Percentiles rank a stretch among this genome's conserved stretches.
phyloP scores from a whole-genome alignment of 768 basidiomycete genomes.

The Rhizopogon vulgaris region DNA sequence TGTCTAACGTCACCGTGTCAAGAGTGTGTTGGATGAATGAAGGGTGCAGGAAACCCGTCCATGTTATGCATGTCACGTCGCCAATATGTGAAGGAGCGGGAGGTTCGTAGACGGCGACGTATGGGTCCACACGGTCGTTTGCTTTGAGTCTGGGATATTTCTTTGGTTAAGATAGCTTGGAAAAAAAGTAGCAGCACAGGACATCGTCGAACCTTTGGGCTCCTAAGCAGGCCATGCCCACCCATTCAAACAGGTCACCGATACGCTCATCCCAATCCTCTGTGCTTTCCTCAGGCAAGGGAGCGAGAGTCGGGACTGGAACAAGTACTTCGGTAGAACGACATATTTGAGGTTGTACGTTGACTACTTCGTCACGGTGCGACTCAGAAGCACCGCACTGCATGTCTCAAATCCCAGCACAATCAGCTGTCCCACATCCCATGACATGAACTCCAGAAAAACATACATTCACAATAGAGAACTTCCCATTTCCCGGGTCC shows the following conservation, averaged over 20 bases:
- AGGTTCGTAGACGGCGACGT: conserved; percentile 57
- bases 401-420: background rate
- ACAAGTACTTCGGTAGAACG: conserved; percentile 32
- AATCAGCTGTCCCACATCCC: conserved; percentile 2
- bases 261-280: conserved; percentile 49
- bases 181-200: background rate
- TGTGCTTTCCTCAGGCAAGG: conserved; percentile 22
- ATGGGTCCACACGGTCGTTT: conserved; percentile 65
- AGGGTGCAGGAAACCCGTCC: conserved; percentile 52
- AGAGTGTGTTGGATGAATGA: conserved; percentile 49
- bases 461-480: conserved; percentile 18
- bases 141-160: conserved; percentile 40
- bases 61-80: conserved; percentile 47
- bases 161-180: background rate
- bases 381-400: background rate
- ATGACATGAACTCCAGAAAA: background rate
- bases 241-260: conserved; percentile 59
- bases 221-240: conserved; percentile 61
- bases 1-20: conserved; percentile 31
- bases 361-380: conserved; percentile 1
- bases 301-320: conserved; percentile 30
- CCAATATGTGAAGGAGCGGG: conserved; percentile 42
- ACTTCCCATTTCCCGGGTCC: conserved; percentile 41
- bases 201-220: conserved; percentile 56
- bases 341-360: conserved; percentile 18